Conservation (phyloP, 257 asterid genomes). For the Parsonsia alboflavescens region DNA sequence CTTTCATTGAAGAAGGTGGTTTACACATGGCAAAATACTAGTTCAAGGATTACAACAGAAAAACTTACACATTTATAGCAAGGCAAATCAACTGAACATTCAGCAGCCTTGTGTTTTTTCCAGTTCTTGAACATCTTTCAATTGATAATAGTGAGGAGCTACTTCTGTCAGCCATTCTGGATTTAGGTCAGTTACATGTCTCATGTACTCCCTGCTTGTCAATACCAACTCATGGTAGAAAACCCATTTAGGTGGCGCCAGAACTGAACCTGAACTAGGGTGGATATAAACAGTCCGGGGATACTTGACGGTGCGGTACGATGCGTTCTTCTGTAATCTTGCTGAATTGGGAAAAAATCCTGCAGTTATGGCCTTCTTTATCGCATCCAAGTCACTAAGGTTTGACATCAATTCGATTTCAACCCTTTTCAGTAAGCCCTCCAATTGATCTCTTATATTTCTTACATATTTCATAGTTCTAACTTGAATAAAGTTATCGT, state of each 20-base stretch:
- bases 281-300: constrained; percentile 84
- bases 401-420: constrained; percentile 65
- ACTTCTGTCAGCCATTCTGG: constrained; percentile 79
- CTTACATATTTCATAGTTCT: constrained; percentile 93
- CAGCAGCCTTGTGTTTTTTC: too few relatives aligned
- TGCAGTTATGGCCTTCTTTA: constrained; percentile 72
- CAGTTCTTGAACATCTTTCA: constrained; percentile 36
- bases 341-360: constrained; percentile 88
- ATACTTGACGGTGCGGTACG: constrained; percentile 56
- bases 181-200: constrained; percentile 60
- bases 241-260: constrained; percentile 76
- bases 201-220: constrained; percentile 76
- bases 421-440: constrained; percentile 74
- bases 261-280: constrained; percentile 85
- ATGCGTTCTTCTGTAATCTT: constrained; percentile 68
- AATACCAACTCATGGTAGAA: constrained; percentile 65
- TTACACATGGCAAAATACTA: too few relatives aligned
- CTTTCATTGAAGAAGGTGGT: not conserved
- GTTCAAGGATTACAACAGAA: too few relatives aligned
- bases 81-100: too few relatives aligned
- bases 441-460: constrained; percentile 90
- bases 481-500: constrained; percentile 84
- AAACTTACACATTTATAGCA: too few relatives aligned
- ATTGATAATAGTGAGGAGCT: constrained; percentile 62
- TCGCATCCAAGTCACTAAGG: constrained; percentile 51